phyloP scores from a whole-genome alignment of 441 rosid genomes.

The Breynia disticha region DNA sequence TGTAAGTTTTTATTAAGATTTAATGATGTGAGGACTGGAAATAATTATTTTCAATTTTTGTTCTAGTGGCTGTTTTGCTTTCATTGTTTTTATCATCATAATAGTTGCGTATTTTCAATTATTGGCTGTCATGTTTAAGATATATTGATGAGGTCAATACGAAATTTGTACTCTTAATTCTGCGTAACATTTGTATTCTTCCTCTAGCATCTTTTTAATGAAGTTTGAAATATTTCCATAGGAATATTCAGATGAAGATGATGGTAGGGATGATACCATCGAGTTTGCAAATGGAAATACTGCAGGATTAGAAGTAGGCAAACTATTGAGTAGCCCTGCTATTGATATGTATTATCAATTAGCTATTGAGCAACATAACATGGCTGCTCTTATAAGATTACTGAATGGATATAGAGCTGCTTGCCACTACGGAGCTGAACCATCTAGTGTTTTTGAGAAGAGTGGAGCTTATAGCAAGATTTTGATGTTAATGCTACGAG shows the following conservation, averaged over 20 bases:
- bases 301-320: constrained; percentile 17
- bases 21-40: no score
- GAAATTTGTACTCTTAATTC: no score
- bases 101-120: no score
- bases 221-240: constrained; percentile 6
- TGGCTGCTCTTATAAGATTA: constrained; percentile 46
- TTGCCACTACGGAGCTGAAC: constrained; percentile 58
- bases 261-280: constrained; percentile 28
- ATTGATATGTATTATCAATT: constrained; percentile 37
- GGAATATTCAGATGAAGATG: constrained; percentile 44
- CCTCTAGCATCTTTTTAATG: no score
- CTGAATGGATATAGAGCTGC: constrained; percentile 77
- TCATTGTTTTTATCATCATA: no score
- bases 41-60: no score
- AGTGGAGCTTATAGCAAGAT: constrained; percentile 41
- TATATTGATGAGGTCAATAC: background rate
- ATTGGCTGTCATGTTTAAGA: background rate
- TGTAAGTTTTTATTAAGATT: constrained; percentile 26
- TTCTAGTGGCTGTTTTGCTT: no score
- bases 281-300: constrained; percentile 25
- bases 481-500: constrained; percentile 49
- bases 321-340: constrained; percentile 34
- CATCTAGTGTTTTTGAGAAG: constrained; percentile 32
- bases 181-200: no score
- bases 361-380: constrained; percentile 40